phyloP scores from a whole-genome alignment of 208 protist species.

The Crithidia sp. region DNA sequence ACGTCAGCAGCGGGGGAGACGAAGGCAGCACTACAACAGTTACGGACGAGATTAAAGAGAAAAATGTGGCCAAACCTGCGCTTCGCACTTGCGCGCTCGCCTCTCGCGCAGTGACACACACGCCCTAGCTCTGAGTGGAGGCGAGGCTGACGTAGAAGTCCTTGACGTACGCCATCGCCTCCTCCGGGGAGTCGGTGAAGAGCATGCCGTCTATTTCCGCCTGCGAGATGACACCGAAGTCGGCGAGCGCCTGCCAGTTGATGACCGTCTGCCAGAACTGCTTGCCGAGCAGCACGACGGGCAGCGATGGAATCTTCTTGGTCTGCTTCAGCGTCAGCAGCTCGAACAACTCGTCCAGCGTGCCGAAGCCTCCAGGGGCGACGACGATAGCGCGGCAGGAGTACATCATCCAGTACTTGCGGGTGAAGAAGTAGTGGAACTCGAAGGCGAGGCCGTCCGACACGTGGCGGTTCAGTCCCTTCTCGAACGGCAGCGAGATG shows the following conservation, averaged over 20 bases:
- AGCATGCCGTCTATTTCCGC: slow-evolving; percentile 79
- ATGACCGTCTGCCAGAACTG: slow-evolving; percentile 89
- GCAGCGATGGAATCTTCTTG: slow-evolving; percentile 84
- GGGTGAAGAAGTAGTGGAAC: slow-evolving; percentile 96
- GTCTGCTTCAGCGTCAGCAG: slow-evolving; percentile 92
- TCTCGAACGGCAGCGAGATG: slow-evolving; percentile 94
- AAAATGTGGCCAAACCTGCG: too few relatives aligned
- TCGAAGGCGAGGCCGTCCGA: slow-evolving; percentile 89
- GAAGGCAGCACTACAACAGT: too few relatives aligned
- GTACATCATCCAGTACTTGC: slow-evolving; percentile 97
- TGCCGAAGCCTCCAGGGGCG: slow-evolving; percentile 92
- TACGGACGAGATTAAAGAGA: too few relatives aligned
- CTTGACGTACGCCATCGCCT: slow-evolving; percentile 82
- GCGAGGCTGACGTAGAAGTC: slow-evolving; percentile 51
- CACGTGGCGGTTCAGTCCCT: slow-evolving; percentile 91
- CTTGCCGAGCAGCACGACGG: slow-evolving; percentile 85
- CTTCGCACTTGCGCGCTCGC: too few relatives aligned
- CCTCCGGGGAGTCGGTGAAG: slow-evolving; percentile 88
- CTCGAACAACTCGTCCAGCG: slow-evolving; percentile 93
- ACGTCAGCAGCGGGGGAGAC: too few relatives aligned
- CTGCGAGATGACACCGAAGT: slow-evolving; percentile 89
- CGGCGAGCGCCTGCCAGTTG: slow-evolving; percentile 89
- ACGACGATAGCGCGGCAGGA: slow-evolving; percentile 89
- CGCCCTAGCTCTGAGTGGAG: too few relatives aligned
- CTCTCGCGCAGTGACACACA: too few relatives aligned